phyloP scores from a whole-genome alignment of 768 basidiomycete species.

The Pleurotus tuber-regium region DNA sequence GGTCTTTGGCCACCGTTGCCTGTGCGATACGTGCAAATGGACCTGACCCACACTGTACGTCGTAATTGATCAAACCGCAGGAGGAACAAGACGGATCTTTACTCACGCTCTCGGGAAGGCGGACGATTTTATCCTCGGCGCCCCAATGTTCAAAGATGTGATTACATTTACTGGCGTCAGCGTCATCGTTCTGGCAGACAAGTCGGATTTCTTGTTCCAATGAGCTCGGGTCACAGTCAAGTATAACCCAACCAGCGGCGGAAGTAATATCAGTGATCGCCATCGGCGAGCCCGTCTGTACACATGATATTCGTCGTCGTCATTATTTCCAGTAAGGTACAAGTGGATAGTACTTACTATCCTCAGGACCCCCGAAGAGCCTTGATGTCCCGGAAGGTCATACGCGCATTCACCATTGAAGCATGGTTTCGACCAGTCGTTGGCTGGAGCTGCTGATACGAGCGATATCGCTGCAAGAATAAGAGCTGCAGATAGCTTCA shows the following conservation, averaged over 20 bases:
- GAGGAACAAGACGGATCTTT: neutral
- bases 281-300: neutral
- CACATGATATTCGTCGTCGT: neutral
- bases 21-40: constrained; percentile 28
- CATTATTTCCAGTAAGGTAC: neutral
- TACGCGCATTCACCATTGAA: constrained; percentile 14
- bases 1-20: constrained; percentile 34
- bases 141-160: constrained; percentile 1
- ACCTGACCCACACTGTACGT: constrained; percentile 9
- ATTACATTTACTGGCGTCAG: neutral
- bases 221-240: neutral
- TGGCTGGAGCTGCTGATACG: constrained; percentile 22
- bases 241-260: neutral
- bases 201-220: neutral
- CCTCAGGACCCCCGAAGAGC: neutral
- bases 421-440: constrained; percentile 11
- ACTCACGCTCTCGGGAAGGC: neutral
- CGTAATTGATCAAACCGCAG: neutral
- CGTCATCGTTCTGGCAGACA: neutral
- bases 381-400: constrained; percentile 20
- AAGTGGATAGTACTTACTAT: neutral
- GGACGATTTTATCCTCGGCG: neutral
- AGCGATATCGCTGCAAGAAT: too few species aligned
- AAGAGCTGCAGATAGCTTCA: too few species aligned
- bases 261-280: constrained; percentile 1